Percentiles rank a stretch among this genome's conserved stretches.
These are phyloP conservation scores for Diaporthe ampelina DNA, from an alignment of 2,329 filamentous ascomycete genomes.

Conservation along the genomic window DNA sequence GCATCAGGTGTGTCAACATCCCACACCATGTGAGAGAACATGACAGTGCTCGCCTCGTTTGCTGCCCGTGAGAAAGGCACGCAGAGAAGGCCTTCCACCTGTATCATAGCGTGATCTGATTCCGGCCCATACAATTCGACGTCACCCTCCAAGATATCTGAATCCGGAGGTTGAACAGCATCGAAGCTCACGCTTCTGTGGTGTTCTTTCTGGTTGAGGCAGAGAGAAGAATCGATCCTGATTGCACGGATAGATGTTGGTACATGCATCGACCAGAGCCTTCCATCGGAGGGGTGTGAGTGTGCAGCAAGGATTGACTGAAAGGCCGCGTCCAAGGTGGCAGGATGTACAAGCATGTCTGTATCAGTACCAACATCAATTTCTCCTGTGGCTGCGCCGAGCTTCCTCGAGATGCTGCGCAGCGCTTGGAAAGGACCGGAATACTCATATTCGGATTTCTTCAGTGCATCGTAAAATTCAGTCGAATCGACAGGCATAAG, in stretches of 20 bases:
- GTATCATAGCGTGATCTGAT: too few relatives aligned
- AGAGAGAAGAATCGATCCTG: background rate
- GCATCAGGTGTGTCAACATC: too few relatives aligned
- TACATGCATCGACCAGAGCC: conserved; percentile 5
- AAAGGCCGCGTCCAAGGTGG: conserved; percentile 13
- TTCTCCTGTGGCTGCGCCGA: background rate
- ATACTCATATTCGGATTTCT: conserved; percentile 33
- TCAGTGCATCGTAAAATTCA: conserved; percentile 32
- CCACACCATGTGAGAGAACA: too few relatives aligned
- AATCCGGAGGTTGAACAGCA: background rate
- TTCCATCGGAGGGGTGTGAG: background rate
- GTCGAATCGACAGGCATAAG: background rate
- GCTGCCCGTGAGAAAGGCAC: background rate
- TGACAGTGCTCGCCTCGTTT: too few relatives aligned
- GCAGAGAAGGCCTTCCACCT: too few relatives aligned
- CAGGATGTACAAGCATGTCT: background rate
- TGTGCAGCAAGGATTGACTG: background rate
- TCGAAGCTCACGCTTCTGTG: background rate
- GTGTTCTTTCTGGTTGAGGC: background rate
- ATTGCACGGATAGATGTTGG: background rate
- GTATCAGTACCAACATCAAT: background rate
- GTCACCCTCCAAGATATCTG: background rate
- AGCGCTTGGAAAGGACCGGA: conserved; percentile 19
- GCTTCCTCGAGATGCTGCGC: conserved; percentile 12
- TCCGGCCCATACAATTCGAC: background rate